Evolutionary conservation across 805 yeast genomes (phyloP), one percentile per base, ranked within the genome.

Genomic region (Candida ficus): DNA sequence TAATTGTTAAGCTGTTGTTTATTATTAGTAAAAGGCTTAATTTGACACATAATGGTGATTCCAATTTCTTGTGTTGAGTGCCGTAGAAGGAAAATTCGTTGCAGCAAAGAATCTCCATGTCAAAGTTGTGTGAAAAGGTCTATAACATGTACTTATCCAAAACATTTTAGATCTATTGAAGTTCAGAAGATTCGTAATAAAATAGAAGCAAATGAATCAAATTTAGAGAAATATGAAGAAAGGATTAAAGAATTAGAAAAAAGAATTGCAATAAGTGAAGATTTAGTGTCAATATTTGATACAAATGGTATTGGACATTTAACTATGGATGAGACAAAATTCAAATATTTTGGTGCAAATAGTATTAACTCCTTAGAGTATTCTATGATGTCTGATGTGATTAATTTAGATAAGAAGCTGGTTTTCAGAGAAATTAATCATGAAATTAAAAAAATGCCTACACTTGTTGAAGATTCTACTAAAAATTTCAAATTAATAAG

Each of bases 51-150:
- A 3, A 46, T 46, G 52, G 48, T 49, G 22, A 26, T 39, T 4
- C 58, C 59, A 0, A 48, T 55, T 12, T 51, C 56, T 1, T 53
- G 59, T 29, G 49, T 47, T 18, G 57, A 53, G 42, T 55, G 59
- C 37, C 47, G 59, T 20, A 43, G 58, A 1, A 29, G 59, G 4
- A 55, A 55, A 44, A 52, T 55, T 39, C 42, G 54, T 1, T 55
- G 59, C 29, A 25, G 36, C 28, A 48, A 52, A 21, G 43, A 44
- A 5, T 31, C 34, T 2, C 51, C 55, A 0, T 55, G 59, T 23
- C 28, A 29, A 20, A 46, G 42, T 42, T 55, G 59, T 29, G 2
- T 33, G 4, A 30, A 40, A 7, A 41, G 46, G 32, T 35, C 38
- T 0, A 38, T 52, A 6, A 9, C 13, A 4, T 55, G 59, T 22